Evolutionary conservation across 2,329 filamentous ascomycete genomes (phyloP), one percentile per base, ranked within the genome.

Genomic region (Phaeosphaeriaceae sp.): DNA sequence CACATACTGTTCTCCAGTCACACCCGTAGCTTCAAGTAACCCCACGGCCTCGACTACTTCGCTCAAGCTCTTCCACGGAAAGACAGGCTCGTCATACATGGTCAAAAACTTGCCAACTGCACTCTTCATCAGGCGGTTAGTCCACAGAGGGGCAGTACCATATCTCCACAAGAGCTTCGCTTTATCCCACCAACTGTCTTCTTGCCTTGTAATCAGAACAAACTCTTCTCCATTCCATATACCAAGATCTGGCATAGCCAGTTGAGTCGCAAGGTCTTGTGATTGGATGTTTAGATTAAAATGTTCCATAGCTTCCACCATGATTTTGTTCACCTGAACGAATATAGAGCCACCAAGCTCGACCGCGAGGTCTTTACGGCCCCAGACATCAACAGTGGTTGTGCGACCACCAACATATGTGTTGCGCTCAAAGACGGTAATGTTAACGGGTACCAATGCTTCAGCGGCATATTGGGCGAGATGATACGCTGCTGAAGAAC

Each of bases 291-390:
- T 75, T 3, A 99, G 83, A n/a, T 84, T 84, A 67, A 96, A 92
- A 12, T 83, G 80, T 26, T 82, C 75, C 6, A 84, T 86, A 1
- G 92, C 88, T 46, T 89, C 86, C 62, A 87, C 84, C 32, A 99
- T 81, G 63, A 96, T 96, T 32, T 85, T 79, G 67, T 97, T 99
- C 35, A 88, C 83, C 40, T 87, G 73, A 36, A 97, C 90, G 68
- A 97, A 99, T 62, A 97, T 96, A 53, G 88, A 93, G 9, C 89
- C 94, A 13, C 94, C 94, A 1, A 97, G 79, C 72, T 99, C 94
- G 29, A 96, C 83, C 1, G 88, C 88, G 32, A 86, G 77, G 0
- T 76, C 56, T 1, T 86, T 78, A 61, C 93, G 81, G 56, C 84
- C 81, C 68, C 88, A 93, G 2, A 86, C 87, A 64, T 92, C 79